phyloP scores from a whole-genome alignment of 1,284 basidiomycete genomes.

The Cystobasidium pallidum region DNA sequence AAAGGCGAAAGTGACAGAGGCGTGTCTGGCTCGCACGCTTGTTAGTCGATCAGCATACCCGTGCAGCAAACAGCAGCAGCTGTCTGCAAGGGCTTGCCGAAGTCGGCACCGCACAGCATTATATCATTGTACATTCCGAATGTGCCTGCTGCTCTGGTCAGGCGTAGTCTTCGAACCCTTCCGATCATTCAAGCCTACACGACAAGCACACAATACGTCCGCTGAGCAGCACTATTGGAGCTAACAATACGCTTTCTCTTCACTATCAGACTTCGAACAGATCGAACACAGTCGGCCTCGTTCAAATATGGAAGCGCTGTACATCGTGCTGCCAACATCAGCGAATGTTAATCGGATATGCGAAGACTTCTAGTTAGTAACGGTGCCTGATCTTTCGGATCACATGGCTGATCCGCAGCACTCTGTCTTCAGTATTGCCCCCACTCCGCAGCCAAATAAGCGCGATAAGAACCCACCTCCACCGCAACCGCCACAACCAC shows the following conservation, averaged over 20 bases:
- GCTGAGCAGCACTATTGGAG: neutral
- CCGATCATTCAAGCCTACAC: neutral
- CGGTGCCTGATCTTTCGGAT: neutral
- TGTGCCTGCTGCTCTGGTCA: neutral
- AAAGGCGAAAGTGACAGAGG: neutral
- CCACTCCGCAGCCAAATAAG: constrained; percentile 35
- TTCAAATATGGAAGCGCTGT: constrained; percentile 81
- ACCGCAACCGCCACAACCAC: constrained; percentile 51
- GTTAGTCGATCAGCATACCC: neutral
- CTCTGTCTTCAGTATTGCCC: constrained; percentile 29
- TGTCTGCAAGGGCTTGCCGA: too few relatives aligned
- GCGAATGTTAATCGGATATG: constrained; percentile 93
- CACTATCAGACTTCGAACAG: constrained; percentile 58
- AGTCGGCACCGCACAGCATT: too few relatives aligned
- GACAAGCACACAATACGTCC: neutral
- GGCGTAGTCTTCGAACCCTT: neutral
- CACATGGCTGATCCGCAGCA: neutral
- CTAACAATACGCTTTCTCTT: neutral
- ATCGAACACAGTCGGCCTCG: constrained; percentile 66
- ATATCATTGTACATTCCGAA: too few relatives aligned
- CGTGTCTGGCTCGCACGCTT: constrained; percentile 8
- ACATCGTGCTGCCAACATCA: constrained; percentile 89
- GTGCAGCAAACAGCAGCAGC: neutral
- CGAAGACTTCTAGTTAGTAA: constrained; percentile 68
- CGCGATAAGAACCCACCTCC: constrained; percentile 47